Evolutionary conservation across 2,329 filamentous ascomycete species (phyloP).

Genomic region (Sclerotinia spermophila): DNA sequence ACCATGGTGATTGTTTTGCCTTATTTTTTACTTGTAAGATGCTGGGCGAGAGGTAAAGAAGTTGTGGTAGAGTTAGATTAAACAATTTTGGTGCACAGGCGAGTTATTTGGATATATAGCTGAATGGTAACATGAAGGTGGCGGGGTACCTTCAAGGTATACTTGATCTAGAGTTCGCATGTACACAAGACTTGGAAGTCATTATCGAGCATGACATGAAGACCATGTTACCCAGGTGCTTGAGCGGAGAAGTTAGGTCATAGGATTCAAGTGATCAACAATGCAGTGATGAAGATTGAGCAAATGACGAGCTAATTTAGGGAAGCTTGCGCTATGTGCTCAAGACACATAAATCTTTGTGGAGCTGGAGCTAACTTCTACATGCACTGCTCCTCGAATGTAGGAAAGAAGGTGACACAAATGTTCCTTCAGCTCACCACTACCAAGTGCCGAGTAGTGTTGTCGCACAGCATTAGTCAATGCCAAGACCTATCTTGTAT

Average conservation of each 20-base stretch:
- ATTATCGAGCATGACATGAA: too few relatives aligned
- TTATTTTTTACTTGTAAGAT: background rate
- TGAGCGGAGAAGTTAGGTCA: background rate
- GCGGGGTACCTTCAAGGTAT: background rate
- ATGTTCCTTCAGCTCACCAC: background rate
- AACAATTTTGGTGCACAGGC: background rate
- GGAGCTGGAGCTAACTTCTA: background rate
- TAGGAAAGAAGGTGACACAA: background rate
- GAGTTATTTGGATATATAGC: background rate
- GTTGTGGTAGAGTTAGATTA: background rate
- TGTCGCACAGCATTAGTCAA: background rate
- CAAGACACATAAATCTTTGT: background rate
- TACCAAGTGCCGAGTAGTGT: background rate
- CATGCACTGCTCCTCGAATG: background rate
- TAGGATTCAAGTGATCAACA: background rate
- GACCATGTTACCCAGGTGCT: background rate
- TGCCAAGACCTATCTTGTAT: background rate
- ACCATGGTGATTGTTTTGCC: background rate
- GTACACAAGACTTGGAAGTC: background rate
- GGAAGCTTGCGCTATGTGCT: background rate
- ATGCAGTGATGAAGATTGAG: background rate
- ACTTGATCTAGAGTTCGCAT: background rate
- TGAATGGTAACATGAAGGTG: background rate
- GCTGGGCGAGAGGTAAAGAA: background rate
- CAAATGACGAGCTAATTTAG: background rate